Conservation (phyloP, 257 asterid genomes). For the Solanum microdontum region DNA sequence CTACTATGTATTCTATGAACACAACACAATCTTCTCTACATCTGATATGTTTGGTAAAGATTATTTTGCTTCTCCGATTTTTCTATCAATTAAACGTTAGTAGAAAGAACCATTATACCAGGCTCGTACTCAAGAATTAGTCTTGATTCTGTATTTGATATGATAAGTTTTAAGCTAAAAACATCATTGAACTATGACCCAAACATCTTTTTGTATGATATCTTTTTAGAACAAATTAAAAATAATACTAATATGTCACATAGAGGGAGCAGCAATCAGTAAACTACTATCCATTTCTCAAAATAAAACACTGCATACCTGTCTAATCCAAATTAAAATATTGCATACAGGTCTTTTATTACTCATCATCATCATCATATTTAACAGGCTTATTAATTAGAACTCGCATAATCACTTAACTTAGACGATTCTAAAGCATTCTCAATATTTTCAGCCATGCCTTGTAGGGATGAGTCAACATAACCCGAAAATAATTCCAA, state of each 20-base stretch:
- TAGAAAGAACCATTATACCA: not conserved
- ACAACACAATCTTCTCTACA: not conserved
- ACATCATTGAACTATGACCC: too few species aligned
- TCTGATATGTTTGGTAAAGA: not conserved
- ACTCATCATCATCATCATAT: not conserved
- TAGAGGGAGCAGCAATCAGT: not conserved
- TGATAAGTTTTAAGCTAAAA: too few species aligned
- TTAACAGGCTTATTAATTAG: not conserved
- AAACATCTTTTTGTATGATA: not conserved
- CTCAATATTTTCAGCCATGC: constrained; percentile 43
- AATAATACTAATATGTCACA: not conserved
- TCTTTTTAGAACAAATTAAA: not conserved
- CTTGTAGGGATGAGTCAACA: constrained; percentile 27
- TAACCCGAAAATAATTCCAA: constrained; percentile 19
- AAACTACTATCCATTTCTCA: not conserved
- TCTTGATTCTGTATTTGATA: too few species aligned
- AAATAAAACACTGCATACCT: not conserved
- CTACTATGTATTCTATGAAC: not conserved
- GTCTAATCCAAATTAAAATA: not conserved
- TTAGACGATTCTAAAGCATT: constrained; percentile 10
- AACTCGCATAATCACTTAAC: not conserved
- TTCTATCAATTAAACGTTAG: too few species aligned
- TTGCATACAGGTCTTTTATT: not conserved
- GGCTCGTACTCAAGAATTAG: not conserved
- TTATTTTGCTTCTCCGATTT: too few species aligned